Conservation (phyloP, 148 eudicot genomes). For the Vaccinium myrtillus region DNA sequence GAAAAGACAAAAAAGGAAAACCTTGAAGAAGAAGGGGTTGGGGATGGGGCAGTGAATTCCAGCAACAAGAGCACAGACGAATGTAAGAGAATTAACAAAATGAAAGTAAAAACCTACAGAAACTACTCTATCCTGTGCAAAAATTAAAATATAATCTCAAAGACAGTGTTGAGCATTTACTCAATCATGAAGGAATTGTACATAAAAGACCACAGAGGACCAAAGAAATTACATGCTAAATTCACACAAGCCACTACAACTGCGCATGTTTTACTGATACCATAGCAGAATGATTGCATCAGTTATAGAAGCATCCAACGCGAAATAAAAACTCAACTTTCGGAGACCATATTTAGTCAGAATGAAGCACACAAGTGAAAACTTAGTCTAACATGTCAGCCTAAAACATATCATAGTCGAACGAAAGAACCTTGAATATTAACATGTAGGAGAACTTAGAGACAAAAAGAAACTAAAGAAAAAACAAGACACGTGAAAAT, state of each 20-base stretch:
- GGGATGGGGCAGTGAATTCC: not conserved
- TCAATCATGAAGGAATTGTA: not conserved
- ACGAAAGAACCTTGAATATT: not conserved
- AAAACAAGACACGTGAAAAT: not conserved
- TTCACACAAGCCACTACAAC: not conserved
- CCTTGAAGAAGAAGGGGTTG: not conserved
- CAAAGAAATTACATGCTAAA: not conserved
- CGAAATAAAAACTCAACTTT: not conserved
- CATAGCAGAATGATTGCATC: slow-evolving; percentile 1
- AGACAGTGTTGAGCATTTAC: not conserved
- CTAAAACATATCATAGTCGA: not conserved
- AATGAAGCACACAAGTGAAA: not conserved
- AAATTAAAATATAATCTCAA: not conserved
- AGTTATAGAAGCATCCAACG: not conserved
- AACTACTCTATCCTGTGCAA: not conserved
- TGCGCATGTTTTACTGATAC: not conserved
- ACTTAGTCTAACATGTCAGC: not conserved
- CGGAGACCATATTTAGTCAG: not conserved
- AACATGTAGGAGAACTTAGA: not conserved
- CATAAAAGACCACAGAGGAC: not conserved
- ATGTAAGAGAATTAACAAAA: not conserved
- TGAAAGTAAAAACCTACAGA: not conserved
- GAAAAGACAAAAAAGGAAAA: not conserved
- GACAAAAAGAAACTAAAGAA: not conserved
- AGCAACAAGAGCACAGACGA: not conserved